These are phyloP conservation scores for Leccinum angustisporum DNA, from an alignment of 1,284 basidiomycete genomes.

Conservation along the genomic window DNA sequence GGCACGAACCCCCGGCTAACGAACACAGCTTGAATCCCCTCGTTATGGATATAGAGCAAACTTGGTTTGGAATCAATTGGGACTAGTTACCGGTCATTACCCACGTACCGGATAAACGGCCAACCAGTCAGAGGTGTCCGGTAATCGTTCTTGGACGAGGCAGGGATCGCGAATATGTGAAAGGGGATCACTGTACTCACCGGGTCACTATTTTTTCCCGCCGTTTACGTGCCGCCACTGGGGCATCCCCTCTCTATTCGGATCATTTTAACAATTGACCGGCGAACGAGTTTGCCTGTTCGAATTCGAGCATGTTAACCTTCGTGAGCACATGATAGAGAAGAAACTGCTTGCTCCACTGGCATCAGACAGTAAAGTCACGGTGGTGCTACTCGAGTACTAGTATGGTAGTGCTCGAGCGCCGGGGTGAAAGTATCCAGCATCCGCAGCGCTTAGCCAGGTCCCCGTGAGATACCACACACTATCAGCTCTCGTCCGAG, in stretches of 20 bases:
- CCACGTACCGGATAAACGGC: not conserved
- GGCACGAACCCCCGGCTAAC: not conserved
- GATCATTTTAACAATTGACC: not conserved
- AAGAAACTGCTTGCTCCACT: not conserved
- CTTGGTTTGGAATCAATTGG: not conserved
- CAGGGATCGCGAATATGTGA: not conserved
- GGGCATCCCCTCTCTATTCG: not conserved
- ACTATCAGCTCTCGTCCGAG: conserved; percentile 7
- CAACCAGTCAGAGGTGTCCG: not conserved
- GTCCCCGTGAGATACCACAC: conserved; percentile 18
- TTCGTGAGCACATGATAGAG: not conserved
- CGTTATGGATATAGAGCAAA: not conserved
- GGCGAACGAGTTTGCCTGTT: not conserved
- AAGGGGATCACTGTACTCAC: not conserved
- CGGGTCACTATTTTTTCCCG: not conserved
- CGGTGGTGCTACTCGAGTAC: not conserved
- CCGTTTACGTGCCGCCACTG: not conserved
- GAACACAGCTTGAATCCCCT: not conserved
- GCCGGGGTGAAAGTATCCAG: not conserved
- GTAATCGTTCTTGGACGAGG: not conserved
- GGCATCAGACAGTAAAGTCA: not conserved
- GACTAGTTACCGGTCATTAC: not conserved
- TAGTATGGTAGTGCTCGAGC: not conserved
- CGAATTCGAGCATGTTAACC: not conserved
- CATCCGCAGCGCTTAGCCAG: not conserved